These are phyloP conservation scores for Digitaria exilis DNA, from an alignment of 202 grass and related monocot genomes.

Conservation along the genomic window DNA sequence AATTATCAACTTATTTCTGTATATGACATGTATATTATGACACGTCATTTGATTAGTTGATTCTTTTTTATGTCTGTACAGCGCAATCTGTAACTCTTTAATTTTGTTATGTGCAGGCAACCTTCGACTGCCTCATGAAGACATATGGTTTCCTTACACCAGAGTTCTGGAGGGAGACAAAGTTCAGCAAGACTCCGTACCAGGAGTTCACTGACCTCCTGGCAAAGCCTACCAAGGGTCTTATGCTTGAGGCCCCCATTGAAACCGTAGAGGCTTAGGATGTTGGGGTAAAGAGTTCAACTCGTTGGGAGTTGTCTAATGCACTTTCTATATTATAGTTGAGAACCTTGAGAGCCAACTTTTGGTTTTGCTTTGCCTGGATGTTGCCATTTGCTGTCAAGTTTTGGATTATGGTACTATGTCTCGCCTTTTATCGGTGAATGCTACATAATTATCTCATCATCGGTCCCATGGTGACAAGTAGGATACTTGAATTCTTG, in stretches of 20 bases:
- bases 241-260: slow-evolving; percentile 53
- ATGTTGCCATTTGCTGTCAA: slow-evolving; percentile 35
- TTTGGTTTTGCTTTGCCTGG: slow-evolving; percentile 24
- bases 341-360: slow-evolving; percentile 30
- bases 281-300: slow-evolving; percentile 35
- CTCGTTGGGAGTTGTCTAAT: slow-evolving; percentile 23
- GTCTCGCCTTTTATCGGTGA: slow-evolving; percentile 22
- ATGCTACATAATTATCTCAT: slow-evolving; percentile 37
- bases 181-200: slow-evolving; percentile 54
- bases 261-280: slow-evolving; percentile 65
- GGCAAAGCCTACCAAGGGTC: slow-evolving; percentile 69
- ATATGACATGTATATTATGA: too few species aligned
- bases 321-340: slow-evolving; percentile 42
- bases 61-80: background rate
- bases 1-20: background rate
- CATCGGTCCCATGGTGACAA: background rate
- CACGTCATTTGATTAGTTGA: background rate
- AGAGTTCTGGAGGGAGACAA: slow-evolving; percentile 77
- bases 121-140: slow-evolving; percentile 82
- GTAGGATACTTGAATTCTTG: background rate
- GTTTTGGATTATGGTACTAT: slow-evolving; percentile 49
- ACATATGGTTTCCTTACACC: slow-evolving; percentile 90
- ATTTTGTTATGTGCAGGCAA: slow-evolving; percentile 52
- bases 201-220: slow-evolving; percentile 81
- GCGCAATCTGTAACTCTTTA: background rate